A percentile compares a stretch with the other conserved stretches of the same genome.
Evolutionary conservation across 1,139 yeast genomes (phyloP).

Genomic region (Geotrichum cucujoidarum): DNA sequence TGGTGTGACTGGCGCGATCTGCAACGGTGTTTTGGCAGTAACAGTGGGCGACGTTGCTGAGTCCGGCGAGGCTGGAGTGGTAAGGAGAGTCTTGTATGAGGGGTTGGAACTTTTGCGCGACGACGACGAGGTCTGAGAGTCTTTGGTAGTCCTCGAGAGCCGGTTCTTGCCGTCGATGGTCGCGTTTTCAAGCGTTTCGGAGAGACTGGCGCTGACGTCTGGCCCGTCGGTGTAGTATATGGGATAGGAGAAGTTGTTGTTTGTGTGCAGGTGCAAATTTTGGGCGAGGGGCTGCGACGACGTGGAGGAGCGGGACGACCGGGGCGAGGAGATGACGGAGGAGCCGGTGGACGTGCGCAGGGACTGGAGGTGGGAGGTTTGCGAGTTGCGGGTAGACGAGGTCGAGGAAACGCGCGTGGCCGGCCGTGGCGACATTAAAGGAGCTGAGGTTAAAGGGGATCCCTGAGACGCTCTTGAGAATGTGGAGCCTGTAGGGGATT

Average conservation of each 20-base stretch:
- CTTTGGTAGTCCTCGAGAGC: not conserved
- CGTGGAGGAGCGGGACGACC: conserved; percentile 8
- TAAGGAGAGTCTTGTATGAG: not conserved
- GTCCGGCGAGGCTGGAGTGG: not conserved
- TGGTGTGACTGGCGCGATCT: not conserved
- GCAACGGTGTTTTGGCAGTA: not conserved
- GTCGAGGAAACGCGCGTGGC: not conserved
- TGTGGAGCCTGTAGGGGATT: not conserved
- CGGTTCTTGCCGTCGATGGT: not conserved
- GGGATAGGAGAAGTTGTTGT: conserved; percentile 9
- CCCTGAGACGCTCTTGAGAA: not conserved
- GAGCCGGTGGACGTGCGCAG: conserved; percentile 1
- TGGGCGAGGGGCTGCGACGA: not conserved
- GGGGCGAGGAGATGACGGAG: not conserved
- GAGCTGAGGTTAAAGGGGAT: not conserved
- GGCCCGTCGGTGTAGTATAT: conserved; percentile 3
- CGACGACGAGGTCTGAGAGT: not conserved
- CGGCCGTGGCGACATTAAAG: not conserved
- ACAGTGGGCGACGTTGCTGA: not conserved
- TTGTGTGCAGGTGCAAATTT: not conserved
- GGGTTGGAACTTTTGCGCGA: conserved; percentile 6
- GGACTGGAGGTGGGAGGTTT: not conserved
- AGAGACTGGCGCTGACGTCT: conserved; percentile 3
- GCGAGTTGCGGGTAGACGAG: not conserved
- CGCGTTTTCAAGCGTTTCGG: too few relatives aligned